Percentiles rank a stretch among this genome's conserved stretches.
phyloP scores from a whole-genome alignment of 106 monocot genomes.

The Dioscorea dumetorum region DNA sequence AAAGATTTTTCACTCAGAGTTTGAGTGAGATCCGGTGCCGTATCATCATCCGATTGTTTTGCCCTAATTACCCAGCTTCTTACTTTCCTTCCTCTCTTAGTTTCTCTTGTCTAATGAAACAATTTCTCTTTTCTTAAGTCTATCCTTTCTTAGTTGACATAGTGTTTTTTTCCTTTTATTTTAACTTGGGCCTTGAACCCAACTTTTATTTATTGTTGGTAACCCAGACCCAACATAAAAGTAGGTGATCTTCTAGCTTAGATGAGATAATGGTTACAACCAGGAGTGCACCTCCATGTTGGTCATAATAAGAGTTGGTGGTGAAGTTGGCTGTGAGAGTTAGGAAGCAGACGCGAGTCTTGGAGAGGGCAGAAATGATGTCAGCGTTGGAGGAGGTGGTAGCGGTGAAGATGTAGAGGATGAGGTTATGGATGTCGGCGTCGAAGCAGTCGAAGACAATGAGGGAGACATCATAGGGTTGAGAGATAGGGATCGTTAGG shows the following conservation, averaged over 20 bases:
- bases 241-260: conserved; percentile 17
- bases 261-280: conserved; percentile 19
- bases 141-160: too few relatives aligned
- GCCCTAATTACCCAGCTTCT: too few relatives aligned
- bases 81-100: too few relatives aligned
- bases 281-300: conserved; percentile 10
- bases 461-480: conserved; percentile 10
- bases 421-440: conserved; percentile 26
- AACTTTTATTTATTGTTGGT: too few relatives aligned
- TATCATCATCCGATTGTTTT: too few relatives aligned
- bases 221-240: too few relatives aligned
- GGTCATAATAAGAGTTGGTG: background rate
- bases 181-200: too few relatives aligned
- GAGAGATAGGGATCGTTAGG: background rate
- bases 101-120: too few relatives aligned
- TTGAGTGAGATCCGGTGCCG: too few relatives aligned
- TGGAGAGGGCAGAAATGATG: conserved; percentile 17
- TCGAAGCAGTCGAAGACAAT: conserved; percentile 29
- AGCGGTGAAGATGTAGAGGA: conserved; percentile 35
- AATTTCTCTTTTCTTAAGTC: too few relatives aligned
- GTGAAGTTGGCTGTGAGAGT: conserved; percentile 13
- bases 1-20: too few relatives aligned
- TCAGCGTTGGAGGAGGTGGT: conserved; percentile 24
- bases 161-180: too few relatives aligned
- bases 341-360: conserved; percentile 26